Evolutionary conservation across 2,329 filamentous ascomycete species (phyloP), one percentile per base, ranked within the genome.

Genomic region (Emergomyces orientalis): DNA sequence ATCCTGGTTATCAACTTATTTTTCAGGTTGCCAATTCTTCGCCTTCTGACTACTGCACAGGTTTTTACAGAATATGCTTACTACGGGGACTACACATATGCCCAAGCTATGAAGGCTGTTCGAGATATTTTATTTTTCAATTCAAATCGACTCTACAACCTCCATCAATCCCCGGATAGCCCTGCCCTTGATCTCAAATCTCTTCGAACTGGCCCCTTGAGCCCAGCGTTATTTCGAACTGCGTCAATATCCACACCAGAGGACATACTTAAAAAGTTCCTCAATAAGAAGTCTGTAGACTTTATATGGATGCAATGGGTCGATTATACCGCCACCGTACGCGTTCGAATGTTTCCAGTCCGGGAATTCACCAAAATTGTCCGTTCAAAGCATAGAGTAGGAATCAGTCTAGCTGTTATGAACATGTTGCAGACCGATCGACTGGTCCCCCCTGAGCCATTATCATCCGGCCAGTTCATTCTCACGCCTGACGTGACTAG

Each of bases 251-350:
- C 17, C 25, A 45, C 56, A 17, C 32, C 56, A 45, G 41, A 59
- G 7, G 56, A 59, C 4, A 19, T 25, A 67, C 68, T 79, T 1
- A 76, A 80, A 17, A 68, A 70, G 0, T 85, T 88, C 68, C 72
- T 85, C 11, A 71, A 75, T 22, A 72, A 75, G 22, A 79, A 86
- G 0, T 72, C 76, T 0, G 76, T 86, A 4, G 84, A 86, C 64
- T 92, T 87, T 69, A 74, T 95, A 22, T 86, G 89, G 65, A 77
- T 93, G 14, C 87, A 88, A 73, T 95, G 88, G 85, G 78, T 88
- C 30, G 90, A 95, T 73, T 88, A 89, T 73, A 90, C 89, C n/a
- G 84, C 85, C 1, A 88, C 83, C 2, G 73, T 86, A 0, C 82
- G 88, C 19, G 81, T 85, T 66, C 83, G 89, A 2, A 82, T 90